phyloP scores from a whole-genome alignment of 202 grass and related monocot species.

The Panicum hallii region DNA sequence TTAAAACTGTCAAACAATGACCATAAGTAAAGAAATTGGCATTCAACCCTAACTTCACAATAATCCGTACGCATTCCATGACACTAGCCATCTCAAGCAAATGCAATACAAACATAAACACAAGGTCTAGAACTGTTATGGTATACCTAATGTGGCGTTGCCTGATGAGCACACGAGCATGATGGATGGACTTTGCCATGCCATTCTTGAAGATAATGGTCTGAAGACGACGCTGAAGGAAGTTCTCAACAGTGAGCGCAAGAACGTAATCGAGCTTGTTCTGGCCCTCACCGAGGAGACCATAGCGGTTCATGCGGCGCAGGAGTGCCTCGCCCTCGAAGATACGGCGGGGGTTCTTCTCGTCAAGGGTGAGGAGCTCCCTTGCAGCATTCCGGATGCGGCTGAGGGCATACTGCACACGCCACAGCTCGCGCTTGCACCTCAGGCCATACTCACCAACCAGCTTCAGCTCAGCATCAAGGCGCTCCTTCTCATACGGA shows the following conservation, averaged over 20 bases:
- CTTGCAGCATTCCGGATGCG: conserved; percentile 71
- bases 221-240: conserved; percentile 69
- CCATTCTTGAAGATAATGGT: conserved; percentile 78
- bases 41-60: too few species aligned
- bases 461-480: conserved; percentile 74
- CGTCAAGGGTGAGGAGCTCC: conserved; percentile 74
- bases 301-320: conserved; percentile 76
- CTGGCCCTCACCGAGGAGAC: conserved; percentile 67
- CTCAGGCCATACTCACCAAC: conserved; percentile 75
- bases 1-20: background rate
- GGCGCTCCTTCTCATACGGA: conserved; percentile 80
- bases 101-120: background rate
- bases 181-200: conserved; percentile 78
- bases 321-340: conserved; percentile 81
- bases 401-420: conserved; percentile 72
- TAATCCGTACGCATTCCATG: background rate
- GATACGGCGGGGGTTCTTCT: conserved; percentile 76
- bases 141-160: conserved; percentile 69
- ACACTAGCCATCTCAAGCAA: background rate
- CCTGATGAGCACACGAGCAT: conserved; percentile 78
- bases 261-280: conserved; percentile 84
- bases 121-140: background rate
- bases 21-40: background rate
- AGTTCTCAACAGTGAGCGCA: conserved; percentile 77
- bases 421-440: conserved; percentile 78